A percentile compares a stretch with the other conserved stretches of the same genome.
Evolutionary conservation across 2,329 filamentous ascomycete genomes (phyloP).

Genomic region (Nemania sp.): DNA sequence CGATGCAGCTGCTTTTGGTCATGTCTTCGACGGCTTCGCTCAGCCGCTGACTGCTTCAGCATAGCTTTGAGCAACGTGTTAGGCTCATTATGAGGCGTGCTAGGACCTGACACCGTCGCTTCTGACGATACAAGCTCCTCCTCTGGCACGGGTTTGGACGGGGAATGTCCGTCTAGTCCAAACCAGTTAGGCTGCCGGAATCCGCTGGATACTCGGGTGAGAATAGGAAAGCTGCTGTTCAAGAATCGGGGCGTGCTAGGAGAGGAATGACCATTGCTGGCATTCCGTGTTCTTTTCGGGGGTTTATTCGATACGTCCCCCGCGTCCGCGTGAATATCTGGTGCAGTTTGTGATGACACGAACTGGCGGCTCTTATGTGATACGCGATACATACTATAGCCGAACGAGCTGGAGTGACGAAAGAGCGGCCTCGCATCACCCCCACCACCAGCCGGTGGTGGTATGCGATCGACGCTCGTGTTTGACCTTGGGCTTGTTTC

Average conservation of each 20-base stretch:
- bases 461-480: neutral
- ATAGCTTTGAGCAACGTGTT: slow-evolving; percentile 28
- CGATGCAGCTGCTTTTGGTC: slow-evolving; percentile 32
- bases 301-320: neutral
- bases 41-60: slow-evolving; percentile 30
- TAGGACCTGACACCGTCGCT: neutral
- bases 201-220: slow-evolving; percentile 26
- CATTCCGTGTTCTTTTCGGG: neutral
- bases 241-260: slow-evolving; percentile 1
- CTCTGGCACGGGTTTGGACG: slow-evolving; percentile 23
- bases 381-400: slow-evolving; percentile 29
- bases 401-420: slow-evolving; percentile 30
- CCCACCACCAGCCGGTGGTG: neutral
- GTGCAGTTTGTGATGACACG: slow-evolving; percentile 9
- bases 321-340: neutral
- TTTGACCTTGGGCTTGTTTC: neutral
- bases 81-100: slow-evolving; percentile 21
- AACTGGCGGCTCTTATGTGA: slow-evolving; percentile 26
- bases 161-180: slow-evolving; percentile 34
- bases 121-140: slow-evolving; percentile 14
- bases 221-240: slow-evolving; percentile 26
- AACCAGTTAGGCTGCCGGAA: slow-evolving; percentile 23
- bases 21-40: slow-evolving; percentile 31
- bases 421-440: neutral
- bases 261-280: slow-evolving; percentile 10